A percentile compares a stretch with the other conserved stretches of the same genome.
phyloP scores from a whole-genome alignment of 139 green algal species.

The Chloropicon primus region DNA sequence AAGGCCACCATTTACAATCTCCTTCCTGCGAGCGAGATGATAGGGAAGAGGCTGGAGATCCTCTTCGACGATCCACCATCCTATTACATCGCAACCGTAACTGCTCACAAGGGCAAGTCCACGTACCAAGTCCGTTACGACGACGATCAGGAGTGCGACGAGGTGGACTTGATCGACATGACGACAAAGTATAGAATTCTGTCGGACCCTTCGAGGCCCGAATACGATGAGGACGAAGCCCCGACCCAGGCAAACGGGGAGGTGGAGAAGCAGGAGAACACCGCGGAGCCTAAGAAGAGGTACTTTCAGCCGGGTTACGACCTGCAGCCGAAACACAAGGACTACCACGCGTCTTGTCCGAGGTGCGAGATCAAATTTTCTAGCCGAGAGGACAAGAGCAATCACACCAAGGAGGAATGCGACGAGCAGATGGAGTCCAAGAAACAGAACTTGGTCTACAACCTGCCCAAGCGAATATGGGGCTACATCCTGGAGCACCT shows the following conservation, averaged over 20 bases:
- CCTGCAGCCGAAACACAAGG: no score
- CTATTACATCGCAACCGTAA: not conserved
- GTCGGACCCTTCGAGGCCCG: not conserved
- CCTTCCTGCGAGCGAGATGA: not conserved
- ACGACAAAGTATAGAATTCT: not conserved
- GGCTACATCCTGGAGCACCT: not conserved
- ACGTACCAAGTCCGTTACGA: not conserved
- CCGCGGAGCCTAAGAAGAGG: no score
- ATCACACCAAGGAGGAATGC: no score
- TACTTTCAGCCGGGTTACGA: no score
- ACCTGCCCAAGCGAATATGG: no score
- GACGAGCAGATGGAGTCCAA: no score
- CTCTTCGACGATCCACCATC: not conserved
- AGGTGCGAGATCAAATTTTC: no score
- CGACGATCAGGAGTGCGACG: not conserved
- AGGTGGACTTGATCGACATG: not conserved
- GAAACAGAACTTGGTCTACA: no score
- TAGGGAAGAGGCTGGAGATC: not conserved
- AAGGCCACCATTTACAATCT: not conserved
- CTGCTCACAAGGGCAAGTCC: not conserved
- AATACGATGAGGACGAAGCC: not conserved
- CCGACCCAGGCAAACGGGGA: no score
- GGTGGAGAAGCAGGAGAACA: no score
- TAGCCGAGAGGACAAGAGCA: no score
- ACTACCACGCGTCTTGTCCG: no score